Conservation (phyloP, 345 rosid genomes). For the Raphanus raphanistrum region DNA sequence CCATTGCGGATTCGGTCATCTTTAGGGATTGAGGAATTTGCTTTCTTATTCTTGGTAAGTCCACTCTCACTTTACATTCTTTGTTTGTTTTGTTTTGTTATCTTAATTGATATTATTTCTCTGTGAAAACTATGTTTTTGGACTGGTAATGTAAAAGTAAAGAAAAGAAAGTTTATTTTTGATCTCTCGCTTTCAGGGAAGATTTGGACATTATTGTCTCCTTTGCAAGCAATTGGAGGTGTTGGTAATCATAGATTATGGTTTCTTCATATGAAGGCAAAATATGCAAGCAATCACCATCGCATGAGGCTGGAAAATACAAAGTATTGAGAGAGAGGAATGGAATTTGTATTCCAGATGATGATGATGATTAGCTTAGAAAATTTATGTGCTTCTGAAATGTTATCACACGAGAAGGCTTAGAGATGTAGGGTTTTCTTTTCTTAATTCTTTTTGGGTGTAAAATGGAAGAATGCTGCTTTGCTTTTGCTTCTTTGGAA, state of each 20-base stretch:
- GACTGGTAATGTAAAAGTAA: background rate
- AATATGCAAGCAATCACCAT: constrained; percentile 12
- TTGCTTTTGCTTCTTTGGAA: background rate
- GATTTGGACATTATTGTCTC: background rate
- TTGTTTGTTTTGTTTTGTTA: too few species aligned
- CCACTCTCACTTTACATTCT: background rate
- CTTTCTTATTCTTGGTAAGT: background rate
- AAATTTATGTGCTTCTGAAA: background rate
- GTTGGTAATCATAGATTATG: background rate
- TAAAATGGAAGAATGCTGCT: background rate
- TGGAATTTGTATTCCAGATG: background rate
- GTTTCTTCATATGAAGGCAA: background rate
- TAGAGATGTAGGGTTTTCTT: background rate
- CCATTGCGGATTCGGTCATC: constrained; percentile 8
- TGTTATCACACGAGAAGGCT: background rate
- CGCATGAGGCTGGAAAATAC: constrained; percentile 9
- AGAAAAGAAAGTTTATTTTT: background rate
- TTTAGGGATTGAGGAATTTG: background rate
- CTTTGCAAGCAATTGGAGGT: background rate
- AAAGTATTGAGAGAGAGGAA: background rate
- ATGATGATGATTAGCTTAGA: constrained; percentile 5
- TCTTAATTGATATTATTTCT: background rate
- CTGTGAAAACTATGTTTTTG: background rate
- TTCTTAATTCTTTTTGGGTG: background rate
- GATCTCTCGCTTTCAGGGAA: background rate